Base-by-base conservation (phyloP, 257 asterid species). In the Nicotiana tabacum region DNA sequence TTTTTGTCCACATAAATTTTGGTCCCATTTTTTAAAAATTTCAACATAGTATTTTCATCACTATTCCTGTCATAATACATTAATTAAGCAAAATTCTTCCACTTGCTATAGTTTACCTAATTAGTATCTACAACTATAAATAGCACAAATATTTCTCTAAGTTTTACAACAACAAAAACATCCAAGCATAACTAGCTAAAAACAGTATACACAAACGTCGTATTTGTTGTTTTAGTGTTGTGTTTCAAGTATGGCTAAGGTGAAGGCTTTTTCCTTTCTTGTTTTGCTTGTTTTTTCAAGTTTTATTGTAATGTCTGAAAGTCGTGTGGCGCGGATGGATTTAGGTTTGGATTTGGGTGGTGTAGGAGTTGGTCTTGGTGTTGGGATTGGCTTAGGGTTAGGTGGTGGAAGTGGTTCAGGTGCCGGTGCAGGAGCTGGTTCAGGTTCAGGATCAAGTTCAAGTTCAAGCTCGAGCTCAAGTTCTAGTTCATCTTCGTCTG, bases 391-490 rank as follows among this genome's bases (percentile, higher is more conserved):
- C 1, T 21, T 87, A 7, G 88, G 90, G 4, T 9, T 85, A 56
- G 90, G 90, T 1, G 89, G 87, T 74, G 84, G 85, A 17, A 65
- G 87, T 43, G 84, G 90, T 30, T 37, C 81, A 0, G 89, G 89
- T 1, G 83, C 86, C 0, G 89, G 85, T 5, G 72, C 89, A 0
- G 84, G 86, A 10, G 58, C 87, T 2, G 87, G 89, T 0, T 87
- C 90, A 3, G 81, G 86, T n/a, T 87, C 87, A 0, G 83, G 87
- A 21, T 83, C 90, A 3, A 84, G 89, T 76, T 88, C 89, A 9
- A 76, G 86, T 7, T 79, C 88, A 3, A 83, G 85, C 9, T 81
- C 83, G 4, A 81, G 83, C 2, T 81, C 89, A 0, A 87, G 89
- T 70, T 84, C 91, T 12, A 80, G 83, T 18, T 83, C 87, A 9